Evolutionary conservation across 2,329 filamentous ascomycete species (phyloP).

Genomic region (Aspergillus flavus): DNA sequence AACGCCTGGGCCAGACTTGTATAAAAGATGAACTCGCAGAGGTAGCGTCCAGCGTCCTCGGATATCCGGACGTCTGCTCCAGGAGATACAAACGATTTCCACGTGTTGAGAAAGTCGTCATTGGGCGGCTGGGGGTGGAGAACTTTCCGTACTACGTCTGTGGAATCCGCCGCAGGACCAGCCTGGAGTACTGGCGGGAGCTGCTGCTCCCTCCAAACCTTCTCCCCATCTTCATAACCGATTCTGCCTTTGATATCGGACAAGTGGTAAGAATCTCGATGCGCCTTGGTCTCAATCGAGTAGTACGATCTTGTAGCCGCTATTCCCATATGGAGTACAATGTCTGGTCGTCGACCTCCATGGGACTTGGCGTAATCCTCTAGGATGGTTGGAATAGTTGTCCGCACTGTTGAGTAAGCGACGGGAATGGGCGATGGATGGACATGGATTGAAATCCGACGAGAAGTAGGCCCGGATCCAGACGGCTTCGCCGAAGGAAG

Average conservation of each 20-base stretch:
- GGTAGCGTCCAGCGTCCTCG: constrained; percentile 70
- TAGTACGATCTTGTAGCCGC: constrained; percentile 67
- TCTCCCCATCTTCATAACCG: constrained; percentile 49
- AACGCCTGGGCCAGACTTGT: constrained; percentile 59
- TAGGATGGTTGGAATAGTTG: constrained; percentile 66
- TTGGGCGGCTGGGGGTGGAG: constrained; percentile 35
- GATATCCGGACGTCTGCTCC: constrained; percentile 58
- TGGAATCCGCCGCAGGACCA: constrained; percentile 32
- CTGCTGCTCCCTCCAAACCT: constrained; percentile 55
- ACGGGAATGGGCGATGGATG: constrained; percentile 71
- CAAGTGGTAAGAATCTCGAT: constrained; percentile 71
- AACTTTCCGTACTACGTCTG: constrained; percentile 3
- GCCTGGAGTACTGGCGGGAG: constrained; percentile 57
- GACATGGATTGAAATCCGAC: constrained; percentile 44
- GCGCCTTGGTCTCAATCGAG: constrained; percentile 69
- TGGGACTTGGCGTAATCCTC: constrained; percentile 43
- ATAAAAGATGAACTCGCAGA: constrained; percentile 80
- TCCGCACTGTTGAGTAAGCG: constrained; percentile 67
- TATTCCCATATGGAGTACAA: constrained; percentile 79
- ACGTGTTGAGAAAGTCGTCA: constrained; percentile 35
- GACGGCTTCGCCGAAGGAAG: constrained; percentile 28
- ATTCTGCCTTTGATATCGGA: constrained; percentile 66
- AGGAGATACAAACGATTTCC: constrained; percentile 35
- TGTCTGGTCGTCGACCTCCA: constrained; percentile 57
- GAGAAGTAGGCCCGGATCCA: constrained; percentile 22